Percentiles rank a stretch among this genome's conserved stretches.
phyloP scores from a whole-genome alignment of 257 asterid genomes.

The Schizonepeta tenuifolia region DNA sequence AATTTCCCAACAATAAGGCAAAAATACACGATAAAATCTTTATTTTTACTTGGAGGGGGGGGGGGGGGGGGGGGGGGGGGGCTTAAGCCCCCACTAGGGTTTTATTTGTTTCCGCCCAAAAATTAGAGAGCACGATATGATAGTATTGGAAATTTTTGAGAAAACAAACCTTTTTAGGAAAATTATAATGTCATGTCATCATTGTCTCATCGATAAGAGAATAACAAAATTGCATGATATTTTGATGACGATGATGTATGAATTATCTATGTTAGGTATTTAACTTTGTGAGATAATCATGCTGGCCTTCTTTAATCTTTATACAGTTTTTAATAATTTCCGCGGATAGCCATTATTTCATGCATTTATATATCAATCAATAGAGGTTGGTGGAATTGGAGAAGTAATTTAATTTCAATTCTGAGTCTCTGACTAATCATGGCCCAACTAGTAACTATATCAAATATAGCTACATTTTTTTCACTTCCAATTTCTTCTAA shows the following conservation, averaged over 20 bases:
- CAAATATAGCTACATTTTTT: not conserved
- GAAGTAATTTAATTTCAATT: slow-evolving; percentile 13
- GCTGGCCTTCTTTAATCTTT: no score
- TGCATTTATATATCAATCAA: slow-evolving; percentile 29
- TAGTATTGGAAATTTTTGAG: no score
- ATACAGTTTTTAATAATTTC: slow-evolving; percentile 2
- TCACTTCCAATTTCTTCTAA: not conserved
- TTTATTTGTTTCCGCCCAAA: no score
- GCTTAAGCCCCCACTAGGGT: no score
- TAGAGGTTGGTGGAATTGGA: slow-evolving; percentile 20
- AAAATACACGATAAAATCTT: no score
- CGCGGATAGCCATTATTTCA: slow-evolving; percentile 1
- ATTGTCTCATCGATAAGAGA: not conserved
- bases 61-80: no score
- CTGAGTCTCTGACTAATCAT: slow-evolving; percentile 20
- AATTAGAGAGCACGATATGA: no score
- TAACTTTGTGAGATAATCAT: slow-evolving; percentile 7
- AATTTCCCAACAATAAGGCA: no score
- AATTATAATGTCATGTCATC: not conserved
- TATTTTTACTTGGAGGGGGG: no score
- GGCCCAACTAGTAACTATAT: slow-evolving; percentile 12
- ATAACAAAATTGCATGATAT: not conserved
- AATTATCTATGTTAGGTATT: not conserved
- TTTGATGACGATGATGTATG: not conserved
- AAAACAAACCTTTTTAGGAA: no score